Percentiles rank a stretch among this genome's conserved stretches.
Evolutionary conservation across 1,284 basidiomycete genomes (phyloP).

Genomic region (Malassezia yamatoensis): DNA sequence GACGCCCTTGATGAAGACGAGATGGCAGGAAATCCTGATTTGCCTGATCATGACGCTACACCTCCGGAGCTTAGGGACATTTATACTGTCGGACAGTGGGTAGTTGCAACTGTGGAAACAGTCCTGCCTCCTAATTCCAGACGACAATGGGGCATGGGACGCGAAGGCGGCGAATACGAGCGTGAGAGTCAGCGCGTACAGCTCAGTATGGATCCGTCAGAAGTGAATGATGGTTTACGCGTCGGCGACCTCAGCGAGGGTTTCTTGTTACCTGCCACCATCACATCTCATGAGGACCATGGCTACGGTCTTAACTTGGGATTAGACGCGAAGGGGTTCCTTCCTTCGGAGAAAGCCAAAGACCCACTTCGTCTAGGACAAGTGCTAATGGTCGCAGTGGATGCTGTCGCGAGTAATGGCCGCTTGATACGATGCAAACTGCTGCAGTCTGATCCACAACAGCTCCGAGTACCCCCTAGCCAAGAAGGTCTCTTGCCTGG

Average conservation of each 20-base stretch:
- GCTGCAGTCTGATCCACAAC: constrained; percentile 26
- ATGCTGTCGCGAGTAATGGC: constrained; percentile 42
- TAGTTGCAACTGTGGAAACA: constrained; percentile 65
- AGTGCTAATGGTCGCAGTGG: constrained; percentile 42
- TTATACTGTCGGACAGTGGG: constrained; percentile 74
- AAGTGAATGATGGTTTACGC: constrained; percentile 71
- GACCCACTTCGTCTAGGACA: constrained; percentile 45
- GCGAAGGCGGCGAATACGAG: constrained; percentile 39
- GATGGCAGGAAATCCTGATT: constrained; percentile 51
- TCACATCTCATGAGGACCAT: constrained; percentile 79
- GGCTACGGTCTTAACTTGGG: constrained; percentile 86
- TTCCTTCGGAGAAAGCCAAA: constrained; percentile 23
- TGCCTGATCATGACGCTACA: constrained; percentile 30
- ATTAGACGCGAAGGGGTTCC: constrained; percentile 41
- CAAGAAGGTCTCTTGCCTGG: constrained; percentile 78
- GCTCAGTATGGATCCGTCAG: constrained; percentile 70
- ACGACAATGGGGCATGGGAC: constrained; percentile 56
- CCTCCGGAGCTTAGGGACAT: constrained; percentile 53
- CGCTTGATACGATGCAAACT: constrained; percentile 44
- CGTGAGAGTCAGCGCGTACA: constrained; percentile 56
- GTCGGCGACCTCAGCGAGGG: constrained; percentile 62
- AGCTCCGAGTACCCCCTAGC: constrained; percentile 34
- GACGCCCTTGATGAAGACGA: constrained; percentile 52
- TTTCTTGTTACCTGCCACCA: constrained; percentile 29
- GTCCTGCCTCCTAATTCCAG: constrained; percentile 55